phyloP scores from a whole-genome alignment of 345 rosid genomes.

The Raphanus raphanistrum region DNA sequence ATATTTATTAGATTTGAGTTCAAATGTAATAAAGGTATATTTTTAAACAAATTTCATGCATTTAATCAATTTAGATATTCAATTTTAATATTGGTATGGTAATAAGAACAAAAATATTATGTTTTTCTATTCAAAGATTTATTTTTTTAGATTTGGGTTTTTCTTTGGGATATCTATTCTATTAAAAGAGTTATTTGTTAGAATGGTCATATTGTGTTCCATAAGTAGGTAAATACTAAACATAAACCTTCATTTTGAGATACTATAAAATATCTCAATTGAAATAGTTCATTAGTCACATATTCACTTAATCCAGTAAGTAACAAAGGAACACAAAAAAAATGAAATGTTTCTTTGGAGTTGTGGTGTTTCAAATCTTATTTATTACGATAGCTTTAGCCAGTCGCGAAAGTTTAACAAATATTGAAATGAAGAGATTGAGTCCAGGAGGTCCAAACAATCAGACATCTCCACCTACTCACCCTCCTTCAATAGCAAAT shows the following conservation, averaged over 20 bases:
- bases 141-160: background rate
- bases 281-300: background rate
- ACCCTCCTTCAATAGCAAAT: background rate
- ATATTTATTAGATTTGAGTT: background rate
- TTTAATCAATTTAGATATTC: background rate
- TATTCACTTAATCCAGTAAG: background rate
- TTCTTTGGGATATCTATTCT: background rate
- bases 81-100: background rate
- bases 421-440: background rate
- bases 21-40: background rate
- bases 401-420: background rate
- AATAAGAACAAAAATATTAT: background rate
- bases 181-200: background rate
- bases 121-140: background rate
- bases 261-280: background rate
- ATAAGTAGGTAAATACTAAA: background rate
- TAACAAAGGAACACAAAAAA: background rate
- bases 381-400: constrained; percentile 14
- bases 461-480: background rate
- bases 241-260: background rate
- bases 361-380: constrained; percentile 5
- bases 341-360: constrained; percentile 12
- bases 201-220: background rate
- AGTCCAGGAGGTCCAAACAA: background rate
- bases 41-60: background rate